phyloP scores from a whole-genome alignment of 1,139 yeast species.

The Yamadazyma friedrichii region DNA sequence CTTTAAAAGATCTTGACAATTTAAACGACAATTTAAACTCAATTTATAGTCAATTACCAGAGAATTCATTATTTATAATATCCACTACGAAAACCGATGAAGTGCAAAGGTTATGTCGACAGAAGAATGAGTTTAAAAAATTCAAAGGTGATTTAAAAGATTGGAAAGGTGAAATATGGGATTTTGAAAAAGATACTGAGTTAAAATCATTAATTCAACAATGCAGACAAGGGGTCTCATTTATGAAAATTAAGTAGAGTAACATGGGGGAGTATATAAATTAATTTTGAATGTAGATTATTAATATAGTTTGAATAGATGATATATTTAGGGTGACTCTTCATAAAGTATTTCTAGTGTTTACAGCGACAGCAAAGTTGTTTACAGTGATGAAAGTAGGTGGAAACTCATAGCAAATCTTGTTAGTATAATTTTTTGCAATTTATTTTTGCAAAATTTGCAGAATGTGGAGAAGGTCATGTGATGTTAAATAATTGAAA shows the following conservation, averaged over 20 bases:
- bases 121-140: slow-evolving; percentile 4
- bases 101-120: slow-evolving; percentile 19
- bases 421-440: no score
- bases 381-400: no score
- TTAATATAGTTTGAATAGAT: no score
- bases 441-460: no score
- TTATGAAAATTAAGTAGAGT: slow-evolving; percentile 41
- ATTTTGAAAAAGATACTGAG: slow-evolving; percentile 41
- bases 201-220: slow-evolving; percentile 39
- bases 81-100: slow-evolving; percentile 61
- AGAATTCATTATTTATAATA: slow-evolving; percentile 58
- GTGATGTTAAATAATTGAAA: no score
- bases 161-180: slow-evolving; percentile 50
- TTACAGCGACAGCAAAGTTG: no score
- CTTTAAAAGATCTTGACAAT: slow-evolving; percentile 18
- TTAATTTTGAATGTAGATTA: no score
- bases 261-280: no score
- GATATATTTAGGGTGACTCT: no score
- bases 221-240: slow-evolving; percentile 59
- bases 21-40: slow-evolving; percentile 45
- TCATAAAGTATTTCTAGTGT: no score
- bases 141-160: slow-evolving; percentile 28
- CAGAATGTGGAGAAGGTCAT: no score
- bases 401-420: no score
- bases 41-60: slow-evolving; percentile 56